phyloP scores from a whole-genome alignment of 2,329 filamentous ascomycete genomes.

The Didymosphaeria variabile region DNA sequence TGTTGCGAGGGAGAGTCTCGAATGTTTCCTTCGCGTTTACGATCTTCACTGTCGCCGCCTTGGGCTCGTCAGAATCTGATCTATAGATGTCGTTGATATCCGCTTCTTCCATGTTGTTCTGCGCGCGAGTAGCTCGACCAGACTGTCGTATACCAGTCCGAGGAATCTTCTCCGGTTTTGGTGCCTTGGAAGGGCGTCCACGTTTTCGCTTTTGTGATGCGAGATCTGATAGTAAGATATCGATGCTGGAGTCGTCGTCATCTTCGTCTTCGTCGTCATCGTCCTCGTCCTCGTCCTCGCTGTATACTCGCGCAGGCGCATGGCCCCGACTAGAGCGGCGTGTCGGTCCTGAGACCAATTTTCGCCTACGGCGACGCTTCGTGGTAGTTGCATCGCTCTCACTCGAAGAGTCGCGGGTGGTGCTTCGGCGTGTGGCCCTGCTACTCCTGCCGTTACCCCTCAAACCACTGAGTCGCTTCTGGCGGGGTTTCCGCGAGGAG shows the following conservation, averaged over 20 bases:
- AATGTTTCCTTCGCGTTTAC: slow-evolving; percentile 77
- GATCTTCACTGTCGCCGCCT: slow-evolving; percentile 60
- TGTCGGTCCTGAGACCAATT: slow-evolving; percentile 30
- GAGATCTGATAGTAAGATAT: slow-evolving; percentile 55
- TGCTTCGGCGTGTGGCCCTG: slow-evolving; percentile 25
- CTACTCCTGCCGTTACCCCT: slow-evolving; percentile 19
- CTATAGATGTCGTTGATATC: slow-evolving; percentile 67
- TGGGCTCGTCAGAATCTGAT: slow-evolving; percentile 52
- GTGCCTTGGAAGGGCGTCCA: slow-evolving; percentile 17
- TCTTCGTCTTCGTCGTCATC: slow-evolving; percentile 38
- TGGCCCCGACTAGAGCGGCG: slow-evolving; percentile 41
- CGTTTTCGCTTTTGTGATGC: slow-evolving; percentile 52
- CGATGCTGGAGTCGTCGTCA: slow-evolving; percentile 35
- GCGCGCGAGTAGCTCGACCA: slow-evolving; percentile 56
- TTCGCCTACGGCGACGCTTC: slow-evolving; percentile 30
- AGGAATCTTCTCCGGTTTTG: slow-evolving; percentile 28
- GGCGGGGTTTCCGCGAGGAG: slow-evolving; percentile 25
- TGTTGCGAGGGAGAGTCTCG: slow-evolving; percentile 65
- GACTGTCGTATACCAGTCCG: slow-evolving; percentile 53
- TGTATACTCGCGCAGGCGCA: slow-evolving; percentile 20
- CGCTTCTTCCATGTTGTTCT: slow-evolving; percentile 62
- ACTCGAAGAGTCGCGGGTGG: slow-evolving; percentile 26
- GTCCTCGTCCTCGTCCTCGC: slow-evolving; percentile 37
- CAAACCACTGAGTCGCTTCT: slow-evolving; percentile 22
- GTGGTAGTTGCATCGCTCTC: slow-evolving; percentile 29